phyloP scores from a whole-genome alignment of 352 stramenopile genomes.

The Phytophthora sp. region DNA sequence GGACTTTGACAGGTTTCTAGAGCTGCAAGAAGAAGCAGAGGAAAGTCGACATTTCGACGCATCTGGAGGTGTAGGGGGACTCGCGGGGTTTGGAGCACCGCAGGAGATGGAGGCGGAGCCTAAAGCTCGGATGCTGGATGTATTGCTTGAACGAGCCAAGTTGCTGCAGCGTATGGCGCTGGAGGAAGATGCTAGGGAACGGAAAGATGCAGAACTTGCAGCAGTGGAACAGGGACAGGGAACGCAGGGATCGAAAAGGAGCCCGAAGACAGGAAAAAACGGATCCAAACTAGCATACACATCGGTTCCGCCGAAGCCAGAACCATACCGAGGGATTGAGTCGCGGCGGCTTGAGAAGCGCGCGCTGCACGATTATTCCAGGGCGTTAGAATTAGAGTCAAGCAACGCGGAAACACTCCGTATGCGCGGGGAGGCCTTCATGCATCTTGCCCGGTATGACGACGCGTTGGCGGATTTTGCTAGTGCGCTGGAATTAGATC shows the following conservation, averaged over 20 bases:
- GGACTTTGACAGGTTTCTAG: conserved; percentile 73
- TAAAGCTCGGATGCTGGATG: conserved; percentile 46
- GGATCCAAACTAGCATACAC: conserved; percentile 11
- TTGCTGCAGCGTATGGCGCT: conserved; percentile 59
- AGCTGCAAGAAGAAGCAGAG: conserved; percentile 62
- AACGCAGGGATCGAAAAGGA: neutral
- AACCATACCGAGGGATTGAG: conserved; percentile 38
- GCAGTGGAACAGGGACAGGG: conserved; percentile 53
- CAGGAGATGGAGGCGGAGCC: conserved; percentile 32
- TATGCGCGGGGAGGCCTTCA: conserved; percentile 52
- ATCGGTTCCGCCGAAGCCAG: conserved; percentile 18
- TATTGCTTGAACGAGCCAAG: conserved; percentile 63
- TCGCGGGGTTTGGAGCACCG: conserved; percentile 32
- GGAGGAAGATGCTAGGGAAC: conserved; percentile 51
- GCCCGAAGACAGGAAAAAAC: conserved; percentile 5
- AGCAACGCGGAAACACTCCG: conserved; percentile 50
- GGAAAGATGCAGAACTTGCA: conserved; percentile 52
- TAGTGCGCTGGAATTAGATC: conserved; percentile 46
- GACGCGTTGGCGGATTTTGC: conserved; percentile 66
- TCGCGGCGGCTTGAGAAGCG: conserved; percentile 48
- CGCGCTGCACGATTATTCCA: conserved; percentile 71
- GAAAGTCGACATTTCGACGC: conserved; percentile 44
- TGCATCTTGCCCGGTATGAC: conserved; percentile 52
- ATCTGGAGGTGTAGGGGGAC: conserved; percentile 35
- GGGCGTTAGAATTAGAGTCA: conserved; percentile 51